These are phyloP conservation scores for Lepidium sativum DNA, from an alignment of 345 rosid genomes.

Conservation along the genomic window DNA sequence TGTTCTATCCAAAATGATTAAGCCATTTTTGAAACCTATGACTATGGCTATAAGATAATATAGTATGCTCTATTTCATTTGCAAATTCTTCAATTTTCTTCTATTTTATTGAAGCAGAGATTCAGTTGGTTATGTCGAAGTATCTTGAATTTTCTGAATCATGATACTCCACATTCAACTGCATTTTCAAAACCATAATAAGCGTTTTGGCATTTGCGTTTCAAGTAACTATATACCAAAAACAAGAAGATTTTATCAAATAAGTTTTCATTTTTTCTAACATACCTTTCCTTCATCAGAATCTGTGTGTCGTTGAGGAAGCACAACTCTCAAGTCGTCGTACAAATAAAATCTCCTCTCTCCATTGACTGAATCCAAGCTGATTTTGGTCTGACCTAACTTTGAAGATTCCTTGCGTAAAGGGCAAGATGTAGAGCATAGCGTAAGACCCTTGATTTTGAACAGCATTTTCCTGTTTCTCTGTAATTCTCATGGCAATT, in stretches of 20 bases:
- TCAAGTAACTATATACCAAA: not conserved
- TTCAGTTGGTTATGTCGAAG: constrained; percentile 38
- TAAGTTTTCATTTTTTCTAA: not conserved
- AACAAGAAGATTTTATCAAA: not conserved
- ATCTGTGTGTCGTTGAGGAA: constrained; percentile 78
- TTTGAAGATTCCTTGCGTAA: constrained; percentile 41
- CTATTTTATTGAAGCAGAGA: no score
- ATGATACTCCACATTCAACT: constrained; percentile 80
- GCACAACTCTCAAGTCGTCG: no score
- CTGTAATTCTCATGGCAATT: constrained; percentile 23
- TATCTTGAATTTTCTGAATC: constrained; percentile 77
- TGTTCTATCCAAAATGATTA: no score
- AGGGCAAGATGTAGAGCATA: constrained; percentile 90
- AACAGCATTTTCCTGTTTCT: constrained; percentile 27
- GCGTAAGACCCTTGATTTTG: constrained; percentile 63
- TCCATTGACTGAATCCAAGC: not conserved
- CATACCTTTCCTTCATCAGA: constrained; percentile 92
- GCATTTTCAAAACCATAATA: constrained; percentile 21
- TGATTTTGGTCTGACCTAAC: constrained; percentile 28
- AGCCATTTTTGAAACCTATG: no score
- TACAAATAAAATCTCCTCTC: no score
- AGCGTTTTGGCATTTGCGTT: constrained; percentile 3
- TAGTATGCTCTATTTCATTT: no score
- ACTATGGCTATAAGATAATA: no score
- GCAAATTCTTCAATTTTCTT: no score